These are phyloP conservation scores for Parathielavia appendiculata DNA, from an alignment of 495 filamentous ascomycete genomes.

Conservation along the genomic window DNA sequence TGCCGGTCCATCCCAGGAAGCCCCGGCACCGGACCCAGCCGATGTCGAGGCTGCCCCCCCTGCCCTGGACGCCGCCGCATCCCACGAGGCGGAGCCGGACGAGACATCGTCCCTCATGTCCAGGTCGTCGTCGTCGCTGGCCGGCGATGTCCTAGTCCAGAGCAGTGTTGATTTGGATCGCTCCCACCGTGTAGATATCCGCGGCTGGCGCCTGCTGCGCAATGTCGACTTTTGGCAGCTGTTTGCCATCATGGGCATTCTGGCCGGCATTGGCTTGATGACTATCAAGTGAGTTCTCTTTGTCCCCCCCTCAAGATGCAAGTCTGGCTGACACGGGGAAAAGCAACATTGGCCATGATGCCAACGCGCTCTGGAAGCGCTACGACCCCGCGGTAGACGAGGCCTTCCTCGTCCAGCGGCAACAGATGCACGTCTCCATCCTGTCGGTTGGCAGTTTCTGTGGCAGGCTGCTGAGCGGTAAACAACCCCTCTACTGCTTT, in stretches of 20 bases:
- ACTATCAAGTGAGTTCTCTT: slow-evolving; percentile 81
- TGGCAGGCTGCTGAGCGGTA: slow-evolving; percentile 73
- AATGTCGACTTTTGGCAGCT: slow-evolving; percentile 84
- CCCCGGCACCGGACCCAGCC: slow-evolving; percentile 20
- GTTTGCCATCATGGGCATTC: slow-evolving; percentile 75
- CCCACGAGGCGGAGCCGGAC: slow-evolving; percentile 45
- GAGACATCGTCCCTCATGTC: slow-evolving; percentile 85
- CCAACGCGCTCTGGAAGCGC: slow-evolving; percentile 69
- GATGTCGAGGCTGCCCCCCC: slow-evolving; percentile 37
- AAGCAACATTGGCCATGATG: slow-evolving; percentile 94
- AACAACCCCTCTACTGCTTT: slow-evolving; percentile 15
- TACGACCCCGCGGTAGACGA: slow-evolving; percentile 69
- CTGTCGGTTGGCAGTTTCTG: slow-evolving; percentile 79
- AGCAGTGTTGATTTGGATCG: slow-evolving; percentile 53
- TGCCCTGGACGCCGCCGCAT: slow-evolving; percentile 29
- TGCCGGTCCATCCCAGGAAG: slow-evolving; percentile 18
- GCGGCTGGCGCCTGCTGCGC: slow-evolving; percentile 72
- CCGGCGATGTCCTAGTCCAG: slow-evolving; percentile 45
- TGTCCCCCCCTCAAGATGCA: neutral
- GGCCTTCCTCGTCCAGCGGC: slow-evolving; percentile 72
- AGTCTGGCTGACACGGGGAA: slow-evolving; percentile 35
- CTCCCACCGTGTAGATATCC: slow-evolving; percentile 77
- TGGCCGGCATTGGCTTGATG: slow-evolving; percentile 94
- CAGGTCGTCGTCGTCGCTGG: slow-evolving; percentile 45
- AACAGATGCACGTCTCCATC: slow-evolving; percentile 90